Conservation (phyloP, 2,329 filamentous ascomycete species). For the Akanthomyces uredinophilus region DNA sequence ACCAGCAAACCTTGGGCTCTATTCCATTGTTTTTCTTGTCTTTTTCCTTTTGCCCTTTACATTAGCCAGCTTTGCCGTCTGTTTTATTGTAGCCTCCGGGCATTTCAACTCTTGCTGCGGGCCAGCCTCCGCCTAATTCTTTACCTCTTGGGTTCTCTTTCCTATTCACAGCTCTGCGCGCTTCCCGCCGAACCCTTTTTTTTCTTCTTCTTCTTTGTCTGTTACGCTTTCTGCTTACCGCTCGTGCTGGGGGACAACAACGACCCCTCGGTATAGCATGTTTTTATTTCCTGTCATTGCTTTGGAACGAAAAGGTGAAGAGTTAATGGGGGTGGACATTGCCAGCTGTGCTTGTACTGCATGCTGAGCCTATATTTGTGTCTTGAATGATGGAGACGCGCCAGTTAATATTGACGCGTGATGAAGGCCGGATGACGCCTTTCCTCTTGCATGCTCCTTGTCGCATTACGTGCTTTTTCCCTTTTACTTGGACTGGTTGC, state of each 20-base stretch:
- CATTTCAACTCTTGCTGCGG: not conserved
- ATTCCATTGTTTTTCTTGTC: slow-evolving; percentile 13
- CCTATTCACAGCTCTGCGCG: slow-evolving; percentile 3
- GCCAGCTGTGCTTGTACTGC: not conserved
- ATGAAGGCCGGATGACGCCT: slow-evolving; percentile 8
- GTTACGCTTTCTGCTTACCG: slow-evolving; percentile 5
- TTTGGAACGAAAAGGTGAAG: not conserved
- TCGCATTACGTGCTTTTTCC: not conserved
- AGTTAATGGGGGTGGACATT: not conserved
- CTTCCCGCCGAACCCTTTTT: not conserved
- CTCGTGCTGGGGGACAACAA: not conserved
- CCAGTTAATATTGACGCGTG: not conserved
- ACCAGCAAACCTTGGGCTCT: slow-evolving; percentile 1
- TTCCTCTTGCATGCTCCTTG: slow-evolving; percentile 4
- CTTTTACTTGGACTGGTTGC: not conserved
- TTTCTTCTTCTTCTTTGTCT: not conserved
- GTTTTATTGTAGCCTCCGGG: slow-evolving; percentile 1
- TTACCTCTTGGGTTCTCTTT: slow-evolving; percentile 11
- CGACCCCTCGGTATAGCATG: not conserved
- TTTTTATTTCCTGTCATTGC: not conserved
- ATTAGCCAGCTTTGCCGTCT: slow-evolving; percentile 1
- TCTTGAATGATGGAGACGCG: not conserved
- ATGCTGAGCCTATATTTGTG: not conserved
- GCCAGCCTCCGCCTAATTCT: slow-evolving; percentile 10
- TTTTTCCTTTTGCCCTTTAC: not conserved